Evolutionary conservation across 129 eudicot genomes (phyloP), one percentile per base, ranked within the genome.

Genomic region (Saposhnikovia divaricata): DNA sequence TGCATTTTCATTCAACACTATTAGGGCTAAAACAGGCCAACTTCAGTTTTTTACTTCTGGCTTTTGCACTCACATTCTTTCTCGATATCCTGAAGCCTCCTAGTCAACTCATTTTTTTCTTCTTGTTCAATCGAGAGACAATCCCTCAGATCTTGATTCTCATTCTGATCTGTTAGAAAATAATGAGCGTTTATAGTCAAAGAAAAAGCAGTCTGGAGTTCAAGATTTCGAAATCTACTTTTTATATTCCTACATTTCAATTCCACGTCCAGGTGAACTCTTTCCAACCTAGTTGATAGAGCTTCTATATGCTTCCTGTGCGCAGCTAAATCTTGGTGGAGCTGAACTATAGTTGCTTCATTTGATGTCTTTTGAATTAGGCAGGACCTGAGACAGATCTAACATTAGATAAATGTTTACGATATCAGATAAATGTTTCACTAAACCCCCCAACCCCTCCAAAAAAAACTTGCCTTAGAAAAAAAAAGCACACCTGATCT

Each of bases 71-170:
- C 83, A 87, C 93, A 81, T 87, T 91, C 93, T 79, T 91, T 91
- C 78, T 91, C 91, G 27, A 89, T 80, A 74, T 79, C 61, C 47
- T 88, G 87, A 59, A 91, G 86, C 84, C 83, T 89, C 83, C 79
- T 89, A 78, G 70, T 83, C 77, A 89, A 83, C 46, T 82, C 89
- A 42, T 84, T 83, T 75, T 91, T 91, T 82, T 91, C 96, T 80
- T 89, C 91, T 50, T 89, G 96, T 82, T 91, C 96, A 77, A 85
- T 83, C 70, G 83, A 80, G 55, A 91, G 87, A 80, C 93, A 89
- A 72, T 89, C 91, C 85, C 82, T 91, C 84, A 91, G 78, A 83
- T 88, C 91, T 80, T 87, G 93, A 77, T 87, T 86, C 85, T 91
- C 96, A 34, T 78, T 51, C 59, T 86, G 84, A 84, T 90, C 93